phyloP scores from a whole-genome alignment of 495 filamentous ascomycete species.

The Hypoxylon rickii region DNA sequence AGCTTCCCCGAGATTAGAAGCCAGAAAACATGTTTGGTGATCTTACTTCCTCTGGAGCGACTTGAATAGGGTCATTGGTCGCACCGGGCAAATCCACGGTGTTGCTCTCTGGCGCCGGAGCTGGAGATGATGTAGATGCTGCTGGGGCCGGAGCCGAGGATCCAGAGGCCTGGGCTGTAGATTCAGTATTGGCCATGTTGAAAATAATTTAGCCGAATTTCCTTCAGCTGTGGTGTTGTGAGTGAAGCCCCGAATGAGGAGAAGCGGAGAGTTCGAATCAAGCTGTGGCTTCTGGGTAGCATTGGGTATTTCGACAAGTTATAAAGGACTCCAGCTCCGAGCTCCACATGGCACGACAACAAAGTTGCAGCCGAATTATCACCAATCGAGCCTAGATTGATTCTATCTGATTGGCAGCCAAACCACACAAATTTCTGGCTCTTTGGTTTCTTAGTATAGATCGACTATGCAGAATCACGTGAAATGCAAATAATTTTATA shows the following conservation, averaged over 20 bases:
- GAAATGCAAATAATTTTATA: background rate
- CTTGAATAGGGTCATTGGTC: conserved; percentile 18
- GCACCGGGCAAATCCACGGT: conserved; percentile 1
- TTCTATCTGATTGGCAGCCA: conserved; percentile 7
- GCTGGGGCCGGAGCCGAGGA: background rate
- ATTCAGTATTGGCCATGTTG: conserved; percentile 12
- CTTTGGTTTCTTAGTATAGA: conserved; percentile 12
- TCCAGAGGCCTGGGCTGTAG: background rate
- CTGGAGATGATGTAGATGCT: background rate
- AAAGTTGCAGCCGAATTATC: conserved; percentile 1
- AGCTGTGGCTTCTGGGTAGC: conserved; percentile 1
- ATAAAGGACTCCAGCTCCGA: background rate
- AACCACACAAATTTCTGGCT: background rate
- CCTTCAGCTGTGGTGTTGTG: conserved; percentile 1
- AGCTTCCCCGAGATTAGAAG: background rate
- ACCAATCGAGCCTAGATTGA: conserved; percentile 18
- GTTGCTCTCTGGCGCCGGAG: background rate
- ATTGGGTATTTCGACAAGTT: background rate
- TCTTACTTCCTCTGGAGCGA: conserved; percentile 16
- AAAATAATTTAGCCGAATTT: background rate
- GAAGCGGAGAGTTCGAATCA: conserved; percentile 21
- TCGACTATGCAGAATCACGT: conserved; percentile 14
- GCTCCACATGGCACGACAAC: conserved; percentile 5
- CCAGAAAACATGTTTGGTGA: background rate
- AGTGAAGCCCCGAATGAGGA: conserved; percentile 14